Conservation (phyloP, 768 basidiomycete species). For the Hydnum rufescens region DNA sequence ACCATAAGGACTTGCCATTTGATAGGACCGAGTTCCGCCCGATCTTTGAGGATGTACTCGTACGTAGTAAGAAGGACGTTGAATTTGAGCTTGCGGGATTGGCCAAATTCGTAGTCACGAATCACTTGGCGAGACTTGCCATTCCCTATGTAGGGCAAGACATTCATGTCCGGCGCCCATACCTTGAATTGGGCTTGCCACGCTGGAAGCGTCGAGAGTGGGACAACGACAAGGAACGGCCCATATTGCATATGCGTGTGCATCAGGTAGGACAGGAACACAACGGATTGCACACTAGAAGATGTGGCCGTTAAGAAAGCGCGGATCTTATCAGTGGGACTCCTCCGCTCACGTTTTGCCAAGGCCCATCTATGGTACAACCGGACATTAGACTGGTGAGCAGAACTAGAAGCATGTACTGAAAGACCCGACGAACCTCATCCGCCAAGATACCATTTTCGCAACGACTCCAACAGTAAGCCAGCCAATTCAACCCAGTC, state of each 20-base stretch:
- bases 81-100: conserved; percentile 50
- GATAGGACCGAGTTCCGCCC: conserved; percentile 73
- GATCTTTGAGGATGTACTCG: conserved; percentile 80
- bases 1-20: conserved; percentile 96
- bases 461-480: conserved; percentile 84
- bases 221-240: conserved; percentile 94
- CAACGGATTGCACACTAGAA: conserved; percentile 76
- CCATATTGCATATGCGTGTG: conserved; percentile 85
- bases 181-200: conserved; percentile 90
- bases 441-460: conserved; percentile 96
- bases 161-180: conserved; percentile 95
- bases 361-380: conserved; percentile 93
- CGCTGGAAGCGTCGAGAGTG: conserved; percentile 91
- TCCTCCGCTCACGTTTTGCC: conserved; percentile 47
- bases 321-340: neutral
- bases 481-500: conserved; percentile 96
- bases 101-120: conserved; percentile 78
- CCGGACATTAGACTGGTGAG: neutral
- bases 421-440: too few relatives aligned
- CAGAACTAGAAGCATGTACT: neutral
- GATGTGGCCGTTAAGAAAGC: neutral
- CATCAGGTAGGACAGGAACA: conserved; percentile 88
- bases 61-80: conserved; percentile 96
- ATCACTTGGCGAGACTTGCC: conserved; percentile 77
- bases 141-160: conserved; percentile 90